Evolutionary conservation across 331 rosid species (phyloP).

Genomic region (Prunus yedoensis): DNA sequence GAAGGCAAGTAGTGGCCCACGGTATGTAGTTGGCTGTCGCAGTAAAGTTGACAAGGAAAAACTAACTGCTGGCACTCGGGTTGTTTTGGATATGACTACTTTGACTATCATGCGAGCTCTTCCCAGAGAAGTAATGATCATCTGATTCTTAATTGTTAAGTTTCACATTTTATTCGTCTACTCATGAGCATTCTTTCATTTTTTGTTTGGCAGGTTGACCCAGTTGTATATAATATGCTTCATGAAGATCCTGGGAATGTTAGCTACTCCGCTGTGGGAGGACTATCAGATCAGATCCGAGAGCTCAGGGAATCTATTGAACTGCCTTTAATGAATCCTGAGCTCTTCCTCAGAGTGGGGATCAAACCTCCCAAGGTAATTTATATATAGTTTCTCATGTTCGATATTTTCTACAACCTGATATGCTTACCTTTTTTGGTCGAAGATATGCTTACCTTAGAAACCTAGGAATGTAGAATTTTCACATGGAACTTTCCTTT

Average conservation of each 20-base stretch:
- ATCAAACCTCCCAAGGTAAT: slow-evolving; percentile 96
- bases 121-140: slow-evolving; percentile 80
- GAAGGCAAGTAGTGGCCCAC: slow-evolving; percentile 90
- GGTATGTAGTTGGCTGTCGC: slow-evolving; percentile 96
- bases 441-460: neutral
- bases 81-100: slow-evolving; percentile 92
- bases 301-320: slow-evolving; percentile 95
- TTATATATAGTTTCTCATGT: neutral
- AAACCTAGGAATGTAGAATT: neutral
- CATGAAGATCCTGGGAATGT: slow-evolving; percentile 98
- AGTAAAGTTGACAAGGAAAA: slow-evolving; percentile 93
- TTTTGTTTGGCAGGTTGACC: slow-evolving; percentile 73
- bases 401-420: neutral
- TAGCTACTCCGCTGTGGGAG: slow-evolving; percentile 98
- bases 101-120: slow-evolving; percentile 93
- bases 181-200: neutral
- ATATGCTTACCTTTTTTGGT: neutral
- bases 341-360: slow-evolving; percentile 91
- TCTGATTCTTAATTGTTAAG: neutral
- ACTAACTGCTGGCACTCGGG: slow-evolving; percentile 84
- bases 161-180: neutral
- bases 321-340: slow-evolving; percentile 95
- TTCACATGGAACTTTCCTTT: neutral
- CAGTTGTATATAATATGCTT: slow-evolving; percentile 91
- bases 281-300: slow-evolving; percentile 94